Percentiles rank a stretch among this genome's conserved stretches.
These are phyloP conservation scores for Kernera saxatilis DNA, from an alignment of 345 rosid genomes.

Conservation along the genomic window DNA sequence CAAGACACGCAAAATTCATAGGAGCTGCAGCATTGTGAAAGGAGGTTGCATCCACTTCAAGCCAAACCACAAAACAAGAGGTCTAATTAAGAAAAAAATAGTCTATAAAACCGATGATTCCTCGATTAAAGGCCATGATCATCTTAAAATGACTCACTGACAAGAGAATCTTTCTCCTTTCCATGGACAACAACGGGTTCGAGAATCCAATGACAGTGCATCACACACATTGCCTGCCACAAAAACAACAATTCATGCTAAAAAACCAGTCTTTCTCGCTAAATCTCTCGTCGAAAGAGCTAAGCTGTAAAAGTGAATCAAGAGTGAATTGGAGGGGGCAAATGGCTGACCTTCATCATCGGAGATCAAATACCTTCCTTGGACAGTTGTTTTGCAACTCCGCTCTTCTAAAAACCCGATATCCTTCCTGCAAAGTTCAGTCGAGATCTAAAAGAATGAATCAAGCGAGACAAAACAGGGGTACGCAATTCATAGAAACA, in stretches of 20 bases:
- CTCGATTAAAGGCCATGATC: not conserved
- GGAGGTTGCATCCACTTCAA: conserved; percentile 73
- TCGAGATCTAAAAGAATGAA: not conserved
- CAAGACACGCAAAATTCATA: conserved; percentile 94
- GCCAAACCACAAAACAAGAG: conserved; percentile 8
- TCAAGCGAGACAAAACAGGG: not conserved
- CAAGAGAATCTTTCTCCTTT: conserved; percentile 88
- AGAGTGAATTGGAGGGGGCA: not conserved
- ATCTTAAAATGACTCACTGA: conserved; percentile 57
- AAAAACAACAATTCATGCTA: not conserved
- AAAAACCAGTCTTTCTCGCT: not conserved
- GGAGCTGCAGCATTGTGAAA: conserved; percentile 76
- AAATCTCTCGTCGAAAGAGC: not conserved
- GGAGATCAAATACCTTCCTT: conserved; percentile 79
- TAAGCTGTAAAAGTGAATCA: not conserved
- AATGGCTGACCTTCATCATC: conserved; percentile 63
- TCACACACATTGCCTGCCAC: conserved; percentile 78
- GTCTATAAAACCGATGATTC: not conserved
- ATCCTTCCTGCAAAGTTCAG: conserved; percentile 46
- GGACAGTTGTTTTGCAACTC: conserved; percentile 69
- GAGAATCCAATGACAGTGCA: conserved; percentile 70
- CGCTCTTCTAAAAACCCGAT: conserved; percentile 45
- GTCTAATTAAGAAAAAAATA: conserved; percentile 3
- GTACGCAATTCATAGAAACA: not conserved
- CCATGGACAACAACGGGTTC: conserved; percentile 72